Evolutionary conservation across 179 eudicot genomes (phyloP).

Genomic region (Sideroxylon spinosum): DNA sequence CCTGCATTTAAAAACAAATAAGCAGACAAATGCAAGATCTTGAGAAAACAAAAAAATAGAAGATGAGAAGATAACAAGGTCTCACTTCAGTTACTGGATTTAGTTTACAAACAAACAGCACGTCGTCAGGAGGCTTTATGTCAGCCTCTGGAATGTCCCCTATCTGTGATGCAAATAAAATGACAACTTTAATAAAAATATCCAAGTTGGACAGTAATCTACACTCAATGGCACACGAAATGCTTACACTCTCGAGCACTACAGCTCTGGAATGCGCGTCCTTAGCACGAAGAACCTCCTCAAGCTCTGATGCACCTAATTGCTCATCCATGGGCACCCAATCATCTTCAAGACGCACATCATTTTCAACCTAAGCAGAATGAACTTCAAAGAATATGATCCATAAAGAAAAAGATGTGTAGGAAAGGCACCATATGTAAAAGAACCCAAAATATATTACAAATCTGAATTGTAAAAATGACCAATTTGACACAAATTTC

Average conservation of each 20-base stretch:
- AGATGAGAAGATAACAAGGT: conserved; percentile 11
- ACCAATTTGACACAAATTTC: background rate
- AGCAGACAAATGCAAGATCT: conserved; percentile 3
- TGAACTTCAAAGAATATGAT: background rate
- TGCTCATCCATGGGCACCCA: conserved; percentile 97
- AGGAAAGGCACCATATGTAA: background rate
- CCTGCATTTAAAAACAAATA: conserved; percentile 42
- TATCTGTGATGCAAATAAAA: conserved; percentile 43
- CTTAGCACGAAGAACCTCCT: conserved; percentile 73
- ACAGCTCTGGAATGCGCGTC: conserved; percentile 95
- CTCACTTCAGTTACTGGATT: conserved; percentile 96
- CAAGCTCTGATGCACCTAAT: conserved; percentile 62
- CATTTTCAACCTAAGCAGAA: conserved; percentile 55
- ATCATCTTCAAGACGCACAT: conserved; percentile 95
- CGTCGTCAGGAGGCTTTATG: conserved; percentile 91
- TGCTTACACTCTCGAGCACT: conserved; percentile 83
- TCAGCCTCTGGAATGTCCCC: conserved; percentile 98
- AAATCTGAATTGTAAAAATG: background rate
- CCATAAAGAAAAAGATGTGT: background rate
- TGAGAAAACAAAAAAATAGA: background rate
- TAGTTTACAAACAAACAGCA: conserved; percentile 86
- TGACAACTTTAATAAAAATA: background rate
- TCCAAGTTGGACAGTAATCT: conserved; percentile 1
- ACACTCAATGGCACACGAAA: background rate
- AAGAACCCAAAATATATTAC: background rate